Percentiles rank a stretch among this genome's conserved stretches.
phyloP scores from a whole-genome alignment of 129 eudicot genomes.

The Saussurea involucrata region DNA sequence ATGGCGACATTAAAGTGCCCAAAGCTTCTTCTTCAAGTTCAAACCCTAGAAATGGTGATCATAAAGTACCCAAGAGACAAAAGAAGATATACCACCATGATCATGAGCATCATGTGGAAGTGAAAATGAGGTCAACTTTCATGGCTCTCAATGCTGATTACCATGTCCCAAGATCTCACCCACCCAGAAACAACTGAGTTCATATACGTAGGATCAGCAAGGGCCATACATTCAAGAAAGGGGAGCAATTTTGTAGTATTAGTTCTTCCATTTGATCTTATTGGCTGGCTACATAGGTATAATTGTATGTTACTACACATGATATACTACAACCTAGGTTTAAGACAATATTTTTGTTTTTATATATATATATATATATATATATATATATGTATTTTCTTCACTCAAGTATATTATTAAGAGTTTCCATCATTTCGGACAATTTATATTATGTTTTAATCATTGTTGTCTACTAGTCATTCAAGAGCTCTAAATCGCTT shows the following conservation, averaged over 20 bases:
- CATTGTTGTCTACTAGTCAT: background rate
- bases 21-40: constrained; percentile 22
- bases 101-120: constrained; percentile 14
- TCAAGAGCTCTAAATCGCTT: background rate
- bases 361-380: constrained; percentile 7
- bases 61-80: constrained; percentile 22
- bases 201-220: constrained; percentile 1
- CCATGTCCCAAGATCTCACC: constrained; percentile 55
- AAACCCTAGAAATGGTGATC: constrained; percentile 17
- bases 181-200: constrained; percentile 59
- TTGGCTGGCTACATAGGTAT: constrained; percentile 12
- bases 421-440: background rate
- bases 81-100: constrained; percentile 22
- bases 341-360: constrained; percentile 2
- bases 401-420: constrained; percentile 7
- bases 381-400: background rate
- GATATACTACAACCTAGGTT: constrained; percentile 10
- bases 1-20: background rate
- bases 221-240: background rate
- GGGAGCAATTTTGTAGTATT: constrained; percentile 35
- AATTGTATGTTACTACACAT: constrained; percentile 23
- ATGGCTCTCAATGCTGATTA: constrained; percentile 63
- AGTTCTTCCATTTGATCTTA: constrained; percentile 5
- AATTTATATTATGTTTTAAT: background rate
- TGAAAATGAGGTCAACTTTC: constrained; percentile 30